These are phyloP conservation scores for Neurospora hispaniola DNA, from an alignment of 495 filamentous ascomycete genomes.

Conservation along the genomic window DNA sequence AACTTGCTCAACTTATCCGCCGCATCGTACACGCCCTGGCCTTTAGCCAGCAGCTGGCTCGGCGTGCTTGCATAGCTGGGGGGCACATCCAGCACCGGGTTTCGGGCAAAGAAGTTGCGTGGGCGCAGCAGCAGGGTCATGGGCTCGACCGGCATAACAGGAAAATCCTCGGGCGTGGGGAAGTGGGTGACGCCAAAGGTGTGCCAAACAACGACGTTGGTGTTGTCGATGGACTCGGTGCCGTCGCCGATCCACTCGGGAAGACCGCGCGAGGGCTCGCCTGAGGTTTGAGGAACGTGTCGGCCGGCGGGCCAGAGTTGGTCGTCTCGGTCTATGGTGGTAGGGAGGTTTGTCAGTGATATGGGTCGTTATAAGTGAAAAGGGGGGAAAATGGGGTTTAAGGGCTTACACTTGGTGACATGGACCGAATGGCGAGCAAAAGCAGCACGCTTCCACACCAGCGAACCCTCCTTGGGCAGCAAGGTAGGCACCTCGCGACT, in stretches of 20 bases:
- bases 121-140: conserved; percentile 79
- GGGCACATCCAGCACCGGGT: conserved; percentile 80
- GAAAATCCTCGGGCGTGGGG: conserved; percentile 86
- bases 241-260: conserved; percentile 77
- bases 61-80: conserved; percentile 69
- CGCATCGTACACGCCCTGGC: conserved; percentile 34
- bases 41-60: conserved; percentile 49
- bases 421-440: conserved; percentile 88
- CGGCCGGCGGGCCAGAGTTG: conserved; percentile 88
- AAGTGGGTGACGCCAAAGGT: conserved; percentile 93
- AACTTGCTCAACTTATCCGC: conserved; percentile 36
- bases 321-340: conserved; percentile 56
- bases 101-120: conserved; percentile 77
- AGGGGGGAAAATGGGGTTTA: not conserved
- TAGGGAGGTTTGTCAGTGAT: no score
- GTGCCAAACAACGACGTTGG: conserved; percentile 90
- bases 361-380: not conserved
- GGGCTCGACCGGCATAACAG: conserved; percentile 79
- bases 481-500: conserved; percentile 71
- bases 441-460: conserved; percentile 90
- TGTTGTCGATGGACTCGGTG: conserved; percentile 65
- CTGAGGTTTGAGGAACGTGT: conserved; percentile 88
- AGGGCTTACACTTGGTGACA: conserved; percentile 65
- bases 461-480: conserved; percentile 70
- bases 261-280: conserved; percentile 67